phyloP scores from a whole-genome alignment of 2,329 filamentous ascomycete genomes.

The Aspergillus sp. region DNA sequence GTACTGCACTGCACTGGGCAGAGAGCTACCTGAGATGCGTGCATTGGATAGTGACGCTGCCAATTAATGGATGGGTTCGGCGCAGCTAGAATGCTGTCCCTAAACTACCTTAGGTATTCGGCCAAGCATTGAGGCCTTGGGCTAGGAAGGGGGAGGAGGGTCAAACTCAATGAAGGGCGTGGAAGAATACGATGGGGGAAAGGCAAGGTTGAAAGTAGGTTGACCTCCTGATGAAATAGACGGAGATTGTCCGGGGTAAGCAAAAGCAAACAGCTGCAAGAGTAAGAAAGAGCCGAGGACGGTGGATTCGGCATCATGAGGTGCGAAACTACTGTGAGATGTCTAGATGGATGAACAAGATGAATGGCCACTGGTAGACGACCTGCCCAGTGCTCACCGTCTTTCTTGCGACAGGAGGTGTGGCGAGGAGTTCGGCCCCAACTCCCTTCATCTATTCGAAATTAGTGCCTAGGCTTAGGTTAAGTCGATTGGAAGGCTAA shows the following conservation, averaged over 20 bases:
- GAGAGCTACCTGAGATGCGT: not conserved
- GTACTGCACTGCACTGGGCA: not conserved
- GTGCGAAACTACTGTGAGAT: no score
- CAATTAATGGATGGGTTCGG: not conserved
- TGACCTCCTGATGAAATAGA: not conserved
- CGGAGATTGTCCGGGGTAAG: slow-evolving; percentile 1
- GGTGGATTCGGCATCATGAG: no score
- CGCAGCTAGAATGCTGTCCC: no score
- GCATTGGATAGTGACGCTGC: not conserved
- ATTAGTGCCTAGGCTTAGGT: not conserved
- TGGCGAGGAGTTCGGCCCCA: not conserved
- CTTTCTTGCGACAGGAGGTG: not conserved
- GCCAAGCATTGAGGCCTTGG: no score
- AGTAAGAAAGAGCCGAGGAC: no score
- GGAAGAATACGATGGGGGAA: not conserved
- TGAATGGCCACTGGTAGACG: no score
- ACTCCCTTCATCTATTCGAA: not conserved
- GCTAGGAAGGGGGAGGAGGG: no score
- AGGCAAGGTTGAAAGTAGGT: no score
- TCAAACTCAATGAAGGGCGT: no score
- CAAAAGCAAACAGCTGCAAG: no score
- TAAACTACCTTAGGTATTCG: no score
- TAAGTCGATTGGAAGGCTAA: not conserved
- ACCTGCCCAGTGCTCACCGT: not conserved
- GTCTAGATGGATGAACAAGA: not conserved